phyloP scores from a whole-genome alignment of 176 grass and related monocot species.

The Aegilops speltoides region DNA sequence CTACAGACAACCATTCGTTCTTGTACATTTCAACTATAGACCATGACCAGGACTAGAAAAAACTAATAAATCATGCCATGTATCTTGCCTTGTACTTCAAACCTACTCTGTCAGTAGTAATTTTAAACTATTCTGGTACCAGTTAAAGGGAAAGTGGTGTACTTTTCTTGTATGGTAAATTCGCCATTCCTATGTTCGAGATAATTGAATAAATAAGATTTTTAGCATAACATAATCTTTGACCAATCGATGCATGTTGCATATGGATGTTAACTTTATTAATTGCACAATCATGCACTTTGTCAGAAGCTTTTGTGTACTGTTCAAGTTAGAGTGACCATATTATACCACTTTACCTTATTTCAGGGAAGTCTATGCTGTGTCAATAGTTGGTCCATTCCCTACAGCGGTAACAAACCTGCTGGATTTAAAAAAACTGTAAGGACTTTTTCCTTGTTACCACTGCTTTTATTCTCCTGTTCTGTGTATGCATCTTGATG shows the following conservation, averaged over 20 bases:
- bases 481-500: background rate
- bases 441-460: constrained; percentile 40
- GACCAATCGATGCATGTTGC: background rate
- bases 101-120: background rate
- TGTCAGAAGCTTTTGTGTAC: constrained; percentile 15
- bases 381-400: constrained; percentile 95
- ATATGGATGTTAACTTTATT: constrained; percentile 7
- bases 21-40: background rate
- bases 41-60: background rate
- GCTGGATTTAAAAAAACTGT: constrained; percentile 91
- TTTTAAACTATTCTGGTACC: background rate
- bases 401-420: constrained; percentile 97
- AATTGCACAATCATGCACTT: background rate
- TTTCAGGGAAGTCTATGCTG: constrained; percentile 98
- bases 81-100: background rate
- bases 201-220: background rate
- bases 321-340: constrained; percentile 2
- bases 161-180: background rate
- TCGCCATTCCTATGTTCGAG: background rate
- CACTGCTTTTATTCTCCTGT: background rate
- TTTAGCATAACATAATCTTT: background rate
- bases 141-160: background rate
- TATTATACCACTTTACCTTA: constrained; percentile 18
- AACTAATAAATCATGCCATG: background rate
- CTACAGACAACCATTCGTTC: background rate